These are phyloP conservation scores for Serpula lacrymans DNA, from an alignment of 768 basidiomycete genomes.

Conservation along the genomic window DNA sequence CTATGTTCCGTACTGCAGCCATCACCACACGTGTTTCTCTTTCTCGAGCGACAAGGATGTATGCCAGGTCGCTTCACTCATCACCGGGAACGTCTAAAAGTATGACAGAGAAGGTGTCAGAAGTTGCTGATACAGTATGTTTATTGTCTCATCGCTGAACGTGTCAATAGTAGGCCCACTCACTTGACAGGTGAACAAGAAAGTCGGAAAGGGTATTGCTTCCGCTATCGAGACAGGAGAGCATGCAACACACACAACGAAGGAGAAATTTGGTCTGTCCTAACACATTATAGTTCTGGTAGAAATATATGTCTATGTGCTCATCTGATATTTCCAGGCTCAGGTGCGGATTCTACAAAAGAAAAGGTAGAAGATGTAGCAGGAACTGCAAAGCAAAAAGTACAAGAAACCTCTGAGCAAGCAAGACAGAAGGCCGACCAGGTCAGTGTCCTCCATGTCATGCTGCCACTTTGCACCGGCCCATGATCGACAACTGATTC, in stretches of 20 bases:
- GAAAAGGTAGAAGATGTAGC: slow-evolving; percentile 1
- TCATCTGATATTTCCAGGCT: not conserved
- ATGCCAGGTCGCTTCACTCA: slow-evolving; percentile 23
- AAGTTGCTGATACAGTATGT: slow-evolving; percentile 35
- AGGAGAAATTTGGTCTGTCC: slow-evolving; percentile 31
- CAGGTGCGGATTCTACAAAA: slow-evolving; percentile 4
- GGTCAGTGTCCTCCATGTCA: not conserved
- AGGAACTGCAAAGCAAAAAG: slow-evolving; percentile 2
- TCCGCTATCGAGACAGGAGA: slow-evolving; percentile 41
- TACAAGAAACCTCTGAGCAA: slow-evolving; percentile 8
- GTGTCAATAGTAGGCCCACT: not conserved
- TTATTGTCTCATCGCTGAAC: not conserved
- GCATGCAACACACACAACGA: slow-evolving; percentile 34
- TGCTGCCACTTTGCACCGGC: not conserved
- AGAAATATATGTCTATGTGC: no score
- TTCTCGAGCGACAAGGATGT: not conserved
- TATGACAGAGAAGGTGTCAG: slow-evolving; percentile 36
- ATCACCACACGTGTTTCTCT: no score
- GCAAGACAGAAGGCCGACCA: slow-evolving; percentile 10
- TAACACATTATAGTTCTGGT: not conserved
- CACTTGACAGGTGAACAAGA: slow-evolving; percentile 35
- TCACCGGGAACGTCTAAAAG: slow-evolving; percentile 30
- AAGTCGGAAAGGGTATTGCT: slow-evolving; percentile 36
- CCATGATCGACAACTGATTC: not conserved
- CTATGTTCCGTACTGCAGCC: not conserved